Base-by-base conservation (phyloP, 2,329 filamentous ascomycete genomes). In the Fusarium annulatum region DNA sequence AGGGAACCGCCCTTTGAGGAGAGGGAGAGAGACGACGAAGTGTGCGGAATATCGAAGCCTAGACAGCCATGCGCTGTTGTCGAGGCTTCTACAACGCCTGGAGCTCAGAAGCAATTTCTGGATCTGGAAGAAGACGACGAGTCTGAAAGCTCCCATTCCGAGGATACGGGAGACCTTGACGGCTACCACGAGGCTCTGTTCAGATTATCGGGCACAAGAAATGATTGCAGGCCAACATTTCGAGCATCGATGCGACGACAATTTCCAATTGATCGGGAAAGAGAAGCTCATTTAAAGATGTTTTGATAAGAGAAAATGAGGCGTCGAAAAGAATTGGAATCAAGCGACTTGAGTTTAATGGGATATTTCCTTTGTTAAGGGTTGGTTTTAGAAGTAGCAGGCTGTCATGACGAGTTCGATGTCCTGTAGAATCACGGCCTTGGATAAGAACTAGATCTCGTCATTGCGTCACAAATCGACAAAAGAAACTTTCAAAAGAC, bases 401-500 rank as follows among this genome's bases (percentile, higher is more conserved):
- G 21, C 8, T 34, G 21, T 51, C 12, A 26, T 19, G n/a, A 36
- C 0, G 16, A 26, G 12, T 6, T 11, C 11, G 16, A 26, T 15
- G 4, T 15, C 1, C 9, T 15, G 21, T 3, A 7, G 12, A 36
- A 26, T 19, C 11, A 19, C 30, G 48, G 45, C 45, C 1, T 21
- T 28, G 12, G 12, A 21, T 12, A 3, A 7, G 3, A 21, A 10
- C 28, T 8, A 46, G 5, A 28, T 15, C 28, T 4, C 1, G 2
- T 0, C 5, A 26, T 26, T 14, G 10, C 5, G 9, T 28, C 12
- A 51, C 1, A 18, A 4, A 9, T 9, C 3, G 7, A 0, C 4
- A 7, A 9, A 5, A 18, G 9, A 0, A 18, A 18, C 2, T 3
- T 10, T 2, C 0, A 7, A 19, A 10, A 23, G 30, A 23, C 16